Percentiles rank a stretch among this genome's conserved stretches.
Conservation (phyloP, 1,139 yeast species). For the Lizanozyma gosingica region DNA sequence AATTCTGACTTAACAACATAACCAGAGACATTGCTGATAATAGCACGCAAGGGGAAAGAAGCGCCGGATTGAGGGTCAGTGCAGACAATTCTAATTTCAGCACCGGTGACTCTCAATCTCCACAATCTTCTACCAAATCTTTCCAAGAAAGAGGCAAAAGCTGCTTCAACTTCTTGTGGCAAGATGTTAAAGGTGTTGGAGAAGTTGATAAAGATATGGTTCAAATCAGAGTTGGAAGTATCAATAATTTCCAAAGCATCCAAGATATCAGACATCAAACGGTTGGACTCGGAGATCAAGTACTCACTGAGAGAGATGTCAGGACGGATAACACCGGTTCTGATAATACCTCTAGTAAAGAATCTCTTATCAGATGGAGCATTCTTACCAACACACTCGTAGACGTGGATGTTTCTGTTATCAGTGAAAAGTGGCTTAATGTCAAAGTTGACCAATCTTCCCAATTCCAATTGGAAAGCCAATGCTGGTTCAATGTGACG, state of each 20-base stretch:
- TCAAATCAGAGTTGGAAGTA: conserved; percentile 89
- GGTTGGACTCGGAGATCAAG: conserved; percentile 89
- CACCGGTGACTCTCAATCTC: conserved; percentile 94
- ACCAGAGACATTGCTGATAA: conserved; percentile 93
- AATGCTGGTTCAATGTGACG: conserved; percentile 98
- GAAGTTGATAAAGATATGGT: conserved; percentile 93
- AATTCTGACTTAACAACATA: conserved; percentile 93
- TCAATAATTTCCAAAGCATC: conserved; percentile 93
- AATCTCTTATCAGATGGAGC: conserved; percentile 90
- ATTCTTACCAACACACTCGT: conserved; percentile 92
- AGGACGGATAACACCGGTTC: conserved; percentile 91
- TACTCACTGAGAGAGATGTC: conserved; percentile 91
- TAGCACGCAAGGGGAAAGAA: conserved; percentile 93
- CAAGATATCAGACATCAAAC: conserved; percentile 90
- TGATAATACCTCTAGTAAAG: conserved; percentile 93
- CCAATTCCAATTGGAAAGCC: conserved; percentile 94
- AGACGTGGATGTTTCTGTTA: conserved; percentile 94
- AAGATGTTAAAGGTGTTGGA: conserved; percentile 89
- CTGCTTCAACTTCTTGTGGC: conserved; percentile 94
- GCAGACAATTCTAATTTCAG: conserved; percentile 93
- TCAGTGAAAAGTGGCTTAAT: conserved; percentile 94
- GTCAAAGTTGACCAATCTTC: conserved; percentile 87
- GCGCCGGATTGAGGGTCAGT: conserved; percentile 80
- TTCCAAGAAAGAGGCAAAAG: conserved; percentile 95
- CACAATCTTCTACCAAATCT: conserved; percentile 95